Evolutionary conservation across 805 yeast genomes (phyloP).

Genomic region (Teunomyces pallodes): DNA sequence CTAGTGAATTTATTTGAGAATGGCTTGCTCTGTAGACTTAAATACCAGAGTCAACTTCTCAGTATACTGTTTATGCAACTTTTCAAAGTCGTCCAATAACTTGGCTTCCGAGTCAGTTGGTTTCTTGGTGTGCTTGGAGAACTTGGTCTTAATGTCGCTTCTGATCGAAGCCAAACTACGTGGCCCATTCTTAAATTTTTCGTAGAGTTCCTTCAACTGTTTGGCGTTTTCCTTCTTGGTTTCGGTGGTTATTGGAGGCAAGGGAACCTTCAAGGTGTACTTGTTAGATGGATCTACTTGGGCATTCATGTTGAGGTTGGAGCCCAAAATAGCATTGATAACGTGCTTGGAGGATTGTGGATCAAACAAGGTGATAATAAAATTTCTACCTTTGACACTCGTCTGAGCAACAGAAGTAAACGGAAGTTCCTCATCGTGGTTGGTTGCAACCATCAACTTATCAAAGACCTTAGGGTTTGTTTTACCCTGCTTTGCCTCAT

Average conservation of each 20-base stretch:
- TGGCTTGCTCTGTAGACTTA: constrained; percentile 25
- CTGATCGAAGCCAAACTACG: constrained; percentile 41
- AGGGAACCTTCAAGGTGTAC: constrained; percentile 67
- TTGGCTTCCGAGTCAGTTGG: constrained; percentile 55
- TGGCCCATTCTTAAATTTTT: constrained; percentile 54
- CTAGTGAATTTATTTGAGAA: constrained; percentile 28
- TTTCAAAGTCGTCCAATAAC: constrained; percentile 61
- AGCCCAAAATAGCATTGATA: constrained; percentile 64
- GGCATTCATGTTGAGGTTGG: constrained; percentile 76
- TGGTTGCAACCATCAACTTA: constrained; percentile 48
- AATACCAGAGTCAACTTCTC: constrained; percentile 49
- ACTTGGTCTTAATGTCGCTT: constrained; percentile 55
- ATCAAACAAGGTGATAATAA: constrained; percentile 83
- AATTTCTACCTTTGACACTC: constrained; percentile 62
- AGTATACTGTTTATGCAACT: constrained; percentile 61
- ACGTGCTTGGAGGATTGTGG: constrained; percentile 70
- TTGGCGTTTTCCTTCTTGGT: constrained; percentile 55
- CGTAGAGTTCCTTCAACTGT: constrained; percentile 63
- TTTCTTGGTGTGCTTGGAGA: constrained; percentile 50
- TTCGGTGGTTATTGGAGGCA: constrained; percentile 75
- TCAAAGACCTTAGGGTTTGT: constrained; percentile 68
- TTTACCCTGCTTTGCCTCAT: constrained; percentile 67
- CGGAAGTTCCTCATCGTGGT: constrained; percentile 38
- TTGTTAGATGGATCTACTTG: constrained; percentile 70
- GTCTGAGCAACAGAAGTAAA: constrained; percentile 73